Evolutionary conservation across 768 basidiomycete genomes (phyloP), one percentile per base, ranked within the genome.

Genomic region (Panellus pusillus): DNA sequence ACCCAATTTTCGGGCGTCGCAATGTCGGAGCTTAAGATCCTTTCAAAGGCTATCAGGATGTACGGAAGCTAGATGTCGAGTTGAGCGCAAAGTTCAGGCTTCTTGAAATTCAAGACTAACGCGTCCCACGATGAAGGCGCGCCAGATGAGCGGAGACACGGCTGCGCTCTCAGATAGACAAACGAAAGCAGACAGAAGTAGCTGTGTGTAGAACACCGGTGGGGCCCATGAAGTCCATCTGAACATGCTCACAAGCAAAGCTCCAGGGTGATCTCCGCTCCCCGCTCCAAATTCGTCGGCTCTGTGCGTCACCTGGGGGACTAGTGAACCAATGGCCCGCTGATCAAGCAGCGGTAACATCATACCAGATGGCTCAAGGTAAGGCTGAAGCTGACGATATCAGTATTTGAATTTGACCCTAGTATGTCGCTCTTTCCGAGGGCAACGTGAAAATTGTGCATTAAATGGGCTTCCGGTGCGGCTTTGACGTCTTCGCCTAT

Each of bases 401-500:
- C 89, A 12, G 80, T 78, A 58, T 84, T 82, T 1, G 85, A 82
- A 60, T 74, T 81, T 18, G 84, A 72, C 11, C 79, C 81, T 28
- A 81, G 63, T 46, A 79, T 70, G 52, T 85, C 82, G 13, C 73
- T 77, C 64, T 84, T 88, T 17, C 80, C 80, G 28, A 84, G 65
- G 9, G 77, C 71, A 47, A 84, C 65, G 52, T 85, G 86, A 36
- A 84, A 68, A 18, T 72, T 80, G 47, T 88, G 87, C 72, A 87
- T 80, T 68, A 87, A 77, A 54, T 89, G 86, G 14, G 84, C 81
- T 68, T 90, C 87, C 52, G 81, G 74, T n/a, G 83, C 78, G 43
- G 75, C 79, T 65, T 86, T 88, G 20, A 79, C 81, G 52, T 89
- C 87, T 60, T 89, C 87, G 36, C 83, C 84, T 29, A 87, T 74